Percentiles rank a stretch among this genome's conserved stretches.
phyloP scores from a whole-genome alignment of 169 alveolate species.

The Cyclospora cayetanensis region DNA sequence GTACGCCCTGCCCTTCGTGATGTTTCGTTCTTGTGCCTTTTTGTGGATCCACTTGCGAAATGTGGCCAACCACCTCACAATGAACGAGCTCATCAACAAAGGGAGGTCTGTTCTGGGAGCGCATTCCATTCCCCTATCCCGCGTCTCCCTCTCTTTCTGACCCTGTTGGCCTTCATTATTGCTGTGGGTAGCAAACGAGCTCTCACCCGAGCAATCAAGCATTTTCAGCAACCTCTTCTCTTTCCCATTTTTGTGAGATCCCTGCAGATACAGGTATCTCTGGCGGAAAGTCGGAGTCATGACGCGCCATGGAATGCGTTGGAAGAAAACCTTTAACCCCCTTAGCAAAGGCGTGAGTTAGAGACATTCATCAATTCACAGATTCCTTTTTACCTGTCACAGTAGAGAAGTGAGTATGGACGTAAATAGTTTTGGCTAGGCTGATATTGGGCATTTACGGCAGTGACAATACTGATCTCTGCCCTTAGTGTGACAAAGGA shows the following conservation, averaged over 20 bases:
- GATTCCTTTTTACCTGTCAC: not conserved
- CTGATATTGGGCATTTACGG: not conserved
- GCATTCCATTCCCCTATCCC: too few relatives aligned
- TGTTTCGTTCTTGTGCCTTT: not conserved
- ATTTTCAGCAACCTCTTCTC: too few relatives aligned
- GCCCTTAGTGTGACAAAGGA: not conserved
- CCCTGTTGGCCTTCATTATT: too few relatives aligned
- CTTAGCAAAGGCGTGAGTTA: not conserved
- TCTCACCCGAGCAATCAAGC: too few relatives aligned
- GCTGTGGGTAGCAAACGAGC: too few relatives aligned
- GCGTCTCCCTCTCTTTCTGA: too few relatives aligned
- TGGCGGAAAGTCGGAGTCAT: slow-evolving; percentile 17
- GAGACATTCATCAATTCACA: not conserved
- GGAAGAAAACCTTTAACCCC: not conserved
- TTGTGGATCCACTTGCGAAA: not conserved
- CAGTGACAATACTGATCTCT: not conserved
- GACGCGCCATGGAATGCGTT: slow-evolving; percentile 30
- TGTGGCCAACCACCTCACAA: not conserved
- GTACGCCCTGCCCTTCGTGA: not conserved
- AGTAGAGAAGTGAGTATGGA: not conserved
- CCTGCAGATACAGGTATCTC: not conserved
- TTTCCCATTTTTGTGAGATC: too few relatives aligned
- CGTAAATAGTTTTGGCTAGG: not conserved
- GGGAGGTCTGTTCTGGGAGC: too few relatives aligned
- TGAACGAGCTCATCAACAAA: not conserved